Conservation (phyloP, 805 yeast genomes). For the Kregervanrija fluxuum region DNA sequence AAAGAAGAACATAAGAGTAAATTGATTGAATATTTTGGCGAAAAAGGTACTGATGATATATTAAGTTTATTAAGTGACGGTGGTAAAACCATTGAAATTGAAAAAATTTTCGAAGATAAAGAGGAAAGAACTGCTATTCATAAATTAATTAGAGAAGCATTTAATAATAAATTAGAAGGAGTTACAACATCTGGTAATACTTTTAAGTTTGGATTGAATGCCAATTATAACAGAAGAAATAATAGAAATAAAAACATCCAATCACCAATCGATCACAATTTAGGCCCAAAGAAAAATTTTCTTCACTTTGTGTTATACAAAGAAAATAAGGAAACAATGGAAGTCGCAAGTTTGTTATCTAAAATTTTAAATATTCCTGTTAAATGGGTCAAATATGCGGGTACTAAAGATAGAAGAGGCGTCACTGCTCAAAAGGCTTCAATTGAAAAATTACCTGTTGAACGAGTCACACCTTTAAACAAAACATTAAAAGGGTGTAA, state of each 20-base stretch:
- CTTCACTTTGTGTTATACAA: slow-evolving; percentile 79
- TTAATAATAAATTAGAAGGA: slow-evolving; percentile 70
- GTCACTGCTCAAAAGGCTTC: slow-evolving; percentile 84
- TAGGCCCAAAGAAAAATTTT: slow-evolving; percentile 64
- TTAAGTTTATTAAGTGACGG: slow-evolving; percentile 41
- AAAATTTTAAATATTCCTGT: slow-evolving; percentile 71
- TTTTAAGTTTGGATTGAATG: slow-evolving; percentile 54
- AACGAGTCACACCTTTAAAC: slow-evolving; percentile 70
- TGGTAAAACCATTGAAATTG: slow-evolving; percentile 44
- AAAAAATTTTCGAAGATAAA: slow-evolving; percentile 55
- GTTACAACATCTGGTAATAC: slow-evolving; percentile 63
- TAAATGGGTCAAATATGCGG: slow-evolving; percentile 71
- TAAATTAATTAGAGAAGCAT: slow-evolving; percentile 64
- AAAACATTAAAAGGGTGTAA: slow-evolving; percentile 68
- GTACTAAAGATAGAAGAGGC: slow-evolving; percentile 95
- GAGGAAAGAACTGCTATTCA: slow-evolving; percentile 72
- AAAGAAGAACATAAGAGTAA: slow-evolving; percentile 38
- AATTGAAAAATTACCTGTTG: slow-evolving; percentile 60
- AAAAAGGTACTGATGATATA: slow-evolving; percentile 49
- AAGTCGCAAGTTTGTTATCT: slow-evolving; percentile 70
- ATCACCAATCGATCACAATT: slow-evolving; percentile 47
- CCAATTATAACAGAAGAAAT: slow-evolving; percentile 35
- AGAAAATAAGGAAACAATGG: slow-evolving; percentile 97
- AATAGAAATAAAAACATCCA: slow-evolving; percentile 33
- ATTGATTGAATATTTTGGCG: slow-evolving; percentile 51